Conservation (phyloP, 805 yeast species). For the Metschnikowia matae region DNA sequence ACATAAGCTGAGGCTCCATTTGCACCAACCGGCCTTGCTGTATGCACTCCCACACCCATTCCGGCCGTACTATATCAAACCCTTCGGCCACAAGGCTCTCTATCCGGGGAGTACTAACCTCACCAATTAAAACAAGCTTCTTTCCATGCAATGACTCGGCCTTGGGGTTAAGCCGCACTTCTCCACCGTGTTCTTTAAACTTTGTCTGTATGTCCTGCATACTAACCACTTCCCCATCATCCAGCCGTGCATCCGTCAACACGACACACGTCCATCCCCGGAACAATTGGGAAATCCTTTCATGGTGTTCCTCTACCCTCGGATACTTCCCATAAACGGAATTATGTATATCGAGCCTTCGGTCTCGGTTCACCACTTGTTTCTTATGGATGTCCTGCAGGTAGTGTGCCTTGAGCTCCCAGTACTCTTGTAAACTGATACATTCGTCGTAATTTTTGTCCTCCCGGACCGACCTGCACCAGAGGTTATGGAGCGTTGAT, state of each 20-base stretch:
- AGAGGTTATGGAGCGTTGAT: slow-evolving; percentile 71
- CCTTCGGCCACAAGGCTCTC: slow-evolving; percentile 33
- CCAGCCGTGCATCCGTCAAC: slow-evolving; percentile 45
- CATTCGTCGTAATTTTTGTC: slow-evolving; percentile 63
- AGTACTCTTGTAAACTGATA: slow-evolving; percentile 53
- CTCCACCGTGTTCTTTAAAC: slow-evolving; percentile 50
- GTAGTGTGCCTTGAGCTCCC: slow-evolving; percentile 30
- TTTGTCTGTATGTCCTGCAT: slow-evolving; percentile 34
- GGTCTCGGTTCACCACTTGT: slow-evolving; percentile 27
- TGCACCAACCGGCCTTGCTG: slow-evolving; percentile 37
- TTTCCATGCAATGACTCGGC: slow-evolving; percentile 10
- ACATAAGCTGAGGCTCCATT: slow-evolving; percentile 60
- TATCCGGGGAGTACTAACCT: slow-evolving; percentile 26
- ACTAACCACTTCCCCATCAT: slow-evolving; percentile 24
- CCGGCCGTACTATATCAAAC: slow-evolving; percentile 59
- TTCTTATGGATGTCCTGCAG: slow-evolving; percentile 22
- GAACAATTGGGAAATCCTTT: slow-evolving; percentile 36
- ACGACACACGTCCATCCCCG: slow-evolving; percentile 45
- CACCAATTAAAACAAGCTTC: slow-evolving; percentile 23
- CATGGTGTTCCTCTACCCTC: background rate
- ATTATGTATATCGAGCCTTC: slow-evolving; percentile 18
- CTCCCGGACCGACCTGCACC: slow-evolving; percentile 60
- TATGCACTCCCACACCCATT: slow-evolving; percentile 72
- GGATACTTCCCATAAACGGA: slow-evolving; percentile 16
- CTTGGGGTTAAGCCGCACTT: slow-evolving; percentile 22